Percentiles rank a stretch among this genome's conserved stretches.
Evolutionary conservation across 2,329 filamentous ascomycete genomes (phyloP).

Genomic region (Botrytis squamosa): DNA sequence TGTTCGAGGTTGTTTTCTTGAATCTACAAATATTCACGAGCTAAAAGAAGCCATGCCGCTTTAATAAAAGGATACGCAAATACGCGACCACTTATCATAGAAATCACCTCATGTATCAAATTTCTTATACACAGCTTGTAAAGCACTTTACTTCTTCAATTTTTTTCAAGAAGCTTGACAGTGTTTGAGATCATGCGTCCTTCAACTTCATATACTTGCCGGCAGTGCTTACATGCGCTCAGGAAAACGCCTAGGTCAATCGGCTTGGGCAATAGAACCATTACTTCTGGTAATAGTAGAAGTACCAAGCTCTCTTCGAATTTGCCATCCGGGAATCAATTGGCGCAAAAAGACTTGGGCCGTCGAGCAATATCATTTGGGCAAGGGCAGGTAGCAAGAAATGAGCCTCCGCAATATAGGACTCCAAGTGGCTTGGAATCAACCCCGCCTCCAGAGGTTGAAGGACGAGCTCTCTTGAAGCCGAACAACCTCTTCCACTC

Average conservation of each 20-base stretch:
- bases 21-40: conserved; percentile 17
- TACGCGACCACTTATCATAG: conserved; percentile 18
- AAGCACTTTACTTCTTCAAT: neutral
- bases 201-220: conserved; percentile 37
- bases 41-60: conserved; percentile 21
- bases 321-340: conserved; percentile 21
- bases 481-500: conserved; percentile 90
- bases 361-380: conserved; percentile 29
- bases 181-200: conserved; percentile 29
- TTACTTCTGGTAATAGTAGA: conserved; percentile 31
- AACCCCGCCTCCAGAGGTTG: conserved; percentile 28
- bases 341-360: conserved; percentile 23
- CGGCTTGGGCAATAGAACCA: conserved; percentile 27
- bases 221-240: conserved; percentile 37
- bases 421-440: conserved; percentile 30
- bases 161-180: neutral
- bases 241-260: conserved; percentile 28
- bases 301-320: conserved; percentile 24
- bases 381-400: conserved; percentile 32
- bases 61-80: conserved; percentile 22
- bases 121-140: neutral
- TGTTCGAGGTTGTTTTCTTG: conserved; percentile 12
- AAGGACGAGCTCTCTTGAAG: conserved; percentile 36
- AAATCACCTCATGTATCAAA: conserved; percentile 20
- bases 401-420: conserved; percentile 31